Evolutionary conservation across 2,329 filamentous ascomycete genomes (phyloP), one percentile per base, ranked within the genome.

Genomic region (Didymella pinodella): DNA sequence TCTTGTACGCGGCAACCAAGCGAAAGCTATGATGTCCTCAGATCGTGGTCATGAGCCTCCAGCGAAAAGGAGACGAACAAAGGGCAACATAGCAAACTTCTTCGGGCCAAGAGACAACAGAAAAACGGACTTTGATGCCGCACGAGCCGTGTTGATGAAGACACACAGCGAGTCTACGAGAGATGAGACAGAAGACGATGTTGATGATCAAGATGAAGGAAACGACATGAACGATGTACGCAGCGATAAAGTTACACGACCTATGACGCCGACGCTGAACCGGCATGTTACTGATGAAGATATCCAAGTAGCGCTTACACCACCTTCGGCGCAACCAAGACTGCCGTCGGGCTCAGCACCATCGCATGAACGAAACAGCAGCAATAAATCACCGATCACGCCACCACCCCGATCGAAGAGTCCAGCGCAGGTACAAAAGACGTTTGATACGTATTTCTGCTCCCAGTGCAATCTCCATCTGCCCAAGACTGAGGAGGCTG

Each of bases 1-100:
- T 71, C 82, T 99, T n/a, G 81, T 97, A 26, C 89, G 84, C 45
- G 86, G 85, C 3, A 81, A 85, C 4, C 81, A 86, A 60, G 84
- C 84, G 14, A 86, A 82, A 64, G 80, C 78, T 25, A 76, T 83
- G 60, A 57, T 74, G 46, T 67, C 67, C 5, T 69, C 50, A 16
- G 64, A 59, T 36, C 56, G 65, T 28, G 56, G 54, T 12, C 63
- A 52, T 6, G 70, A 70, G 34, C 73, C 73, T 14, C 64, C 70
- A 4, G 58, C 66, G 7, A 77, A 78, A 60, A 60, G 70, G 25
- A 68, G 70, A 60, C 55, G 67, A 28, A 73, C 68, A 6, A 75
- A 74, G 50, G 73, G 74, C 4, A 75, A 76, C 38, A 77, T 77
- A 50, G 70, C 73, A 6, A 75, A 71, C 26, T 78, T 77, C 61